Base-by-base conservation (phyloP, 2,329 filamentous ascomycete genomes). In the Thermothelomyces thermophilus region DNA sequence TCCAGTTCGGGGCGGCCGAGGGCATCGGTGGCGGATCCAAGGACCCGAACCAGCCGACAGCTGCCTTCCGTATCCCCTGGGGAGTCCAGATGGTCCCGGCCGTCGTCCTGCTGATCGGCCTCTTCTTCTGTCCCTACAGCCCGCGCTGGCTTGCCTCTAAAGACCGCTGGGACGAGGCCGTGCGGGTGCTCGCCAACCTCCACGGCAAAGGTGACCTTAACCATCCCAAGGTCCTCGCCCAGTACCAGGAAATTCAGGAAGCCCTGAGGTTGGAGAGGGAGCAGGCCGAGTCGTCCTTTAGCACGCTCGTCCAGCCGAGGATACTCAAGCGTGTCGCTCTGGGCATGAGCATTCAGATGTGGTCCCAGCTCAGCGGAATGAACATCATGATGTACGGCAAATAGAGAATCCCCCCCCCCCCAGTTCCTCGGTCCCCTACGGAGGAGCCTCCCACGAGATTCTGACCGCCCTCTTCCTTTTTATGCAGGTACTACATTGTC, bases 81-180 rank as follows among this genome's bases (percentile, higher is more conserved):
- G 79, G 72, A 24, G 61, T 83, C 4, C 80, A 83, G 64, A 76
- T 76, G 57, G 62, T 80, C 0, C 80, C 79, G 0, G 77, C 71
- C 0, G 58, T 75, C 11, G 60, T 80, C 13, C 68, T 82, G 1
- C 69, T 83, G 41, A 59, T 74, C 22, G 78, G 78, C 1, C 69
- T 82, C 17, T 73, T 80, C 61, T 82, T 82, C 66, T 76, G 84
- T 56, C 80, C 78, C 0, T 77, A 77, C 56, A 84, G 74, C 43
- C 86, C 86, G 0, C 75, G 85, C 46, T 88, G 84, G 84, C 70
- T 88, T 5, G 84, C 85, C 5, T 75, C 75, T 14, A 76, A 83
- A 58, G 83, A 83, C 54, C 74, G 80, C 1, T 84, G 83, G 73
- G 82, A 86, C 24, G 77, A 87, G 60, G 79, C 80, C 0, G 70